Conservation (phyloP, 306 rosid genomes). For the Medicago lupulina region DNA sequence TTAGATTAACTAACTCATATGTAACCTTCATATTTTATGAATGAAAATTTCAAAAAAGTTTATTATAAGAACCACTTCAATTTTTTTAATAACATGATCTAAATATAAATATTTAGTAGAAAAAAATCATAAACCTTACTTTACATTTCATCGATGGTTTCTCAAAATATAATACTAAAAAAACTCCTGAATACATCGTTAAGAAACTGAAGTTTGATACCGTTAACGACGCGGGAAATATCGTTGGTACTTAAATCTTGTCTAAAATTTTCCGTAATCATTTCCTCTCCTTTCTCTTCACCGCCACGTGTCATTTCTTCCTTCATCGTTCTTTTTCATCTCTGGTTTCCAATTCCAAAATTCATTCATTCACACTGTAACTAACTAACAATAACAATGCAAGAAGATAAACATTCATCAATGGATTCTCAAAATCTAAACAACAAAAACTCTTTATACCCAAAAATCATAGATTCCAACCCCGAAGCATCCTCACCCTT, state of each 20-base stretch:
- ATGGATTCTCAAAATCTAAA: slow-evolving; percentile 56
- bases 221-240: slow-evolving; percentile 40
- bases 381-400: background rate
- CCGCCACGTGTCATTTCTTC: slow-evolving; percentile 39
- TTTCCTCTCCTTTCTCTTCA: background rate
- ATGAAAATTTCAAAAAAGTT: too few species aligned
- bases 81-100: too few species aligned
- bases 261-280: background rate
- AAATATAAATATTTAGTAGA: too few species aligned
- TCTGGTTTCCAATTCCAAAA: slow-evolving; percentile 12
- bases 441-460: slow-evolving; percentile 45
- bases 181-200: too few species aligned
- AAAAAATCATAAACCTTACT: too few species aligned
- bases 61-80: too few species aligned
- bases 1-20: too few species aligned
- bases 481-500: slow-evolving; percentile 34
- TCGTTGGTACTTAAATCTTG: slow-evolving; percentile 11
- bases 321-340: slow-evolving; percentile 1
- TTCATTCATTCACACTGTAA: background rate
- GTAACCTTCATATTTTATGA: too few species aligned
- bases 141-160: too few species aligned
- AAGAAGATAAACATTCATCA: slow-evolving; percentile 27
- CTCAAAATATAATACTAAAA: too few species aligned
- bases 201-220: background rate
- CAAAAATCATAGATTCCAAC: slow-evolving; percentile 45